Conservation (phyloP, 148 eudicot genomes). For the Euryodendron excelsum region DNA sequence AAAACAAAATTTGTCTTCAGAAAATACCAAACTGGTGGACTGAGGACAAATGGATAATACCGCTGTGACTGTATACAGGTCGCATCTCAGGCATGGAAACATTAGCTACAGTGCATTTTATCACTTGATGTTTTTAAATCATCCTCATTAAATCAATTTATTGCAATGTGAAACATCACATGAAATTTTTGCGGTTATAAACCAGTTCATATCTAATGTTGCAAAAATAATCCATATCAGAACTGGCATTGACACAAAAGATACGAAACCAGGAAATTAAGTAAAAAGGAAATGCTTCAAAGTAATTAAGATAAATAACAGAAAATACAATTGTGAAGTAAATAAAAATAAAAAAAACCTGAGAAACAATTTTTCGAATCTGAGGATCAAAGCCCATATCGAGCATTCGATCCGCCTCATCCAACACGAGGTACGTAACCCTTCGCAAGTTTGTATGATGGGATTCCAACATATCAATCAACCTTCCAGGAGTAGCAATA, state of each 20-base stretch:
- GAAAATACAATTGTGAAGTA: neutral
- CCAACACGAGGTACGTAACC: conserved; percentile 94
- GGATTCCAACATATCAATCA: conserved; percentile 97
- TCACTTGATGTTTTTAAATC: neutral
- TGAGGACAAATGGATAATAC: neutral
- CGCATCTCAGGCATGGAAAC: neutral
- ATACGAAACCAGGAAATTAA: neutral
- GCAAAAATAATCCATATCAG: neutral
- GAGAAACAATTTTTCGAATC: conserved; percentile 85
- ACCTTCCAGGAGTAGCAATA: conserved; percentile 96
- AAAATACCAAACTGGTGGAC: neutral
- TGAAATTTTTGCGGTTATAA: no score
- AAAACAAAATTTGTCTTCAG: neutral
- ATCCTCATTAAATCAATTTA: neutral
- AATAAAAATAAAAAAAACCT: conserved; percentile 45
- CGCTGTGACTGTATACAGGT: neutral
- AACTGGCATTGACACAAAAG: neutral
- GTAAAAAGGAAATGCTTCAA: neutral
- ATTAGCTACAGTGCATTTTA: neutral
- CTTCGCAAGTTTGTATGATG: conserved; percentile 87
- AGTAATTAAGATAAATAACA: neutral
- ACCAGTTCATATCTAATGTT: neutral
- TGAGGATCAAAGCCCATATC: conserved; percentile 99
- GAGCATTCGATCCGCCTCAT: conserved; percentile 97
- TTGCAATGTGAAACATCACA: neutral